phyloP scores from a whole-genome alignment of 495 filamentous ascomycete genomes.

The Patellaria atrata region DNA sequence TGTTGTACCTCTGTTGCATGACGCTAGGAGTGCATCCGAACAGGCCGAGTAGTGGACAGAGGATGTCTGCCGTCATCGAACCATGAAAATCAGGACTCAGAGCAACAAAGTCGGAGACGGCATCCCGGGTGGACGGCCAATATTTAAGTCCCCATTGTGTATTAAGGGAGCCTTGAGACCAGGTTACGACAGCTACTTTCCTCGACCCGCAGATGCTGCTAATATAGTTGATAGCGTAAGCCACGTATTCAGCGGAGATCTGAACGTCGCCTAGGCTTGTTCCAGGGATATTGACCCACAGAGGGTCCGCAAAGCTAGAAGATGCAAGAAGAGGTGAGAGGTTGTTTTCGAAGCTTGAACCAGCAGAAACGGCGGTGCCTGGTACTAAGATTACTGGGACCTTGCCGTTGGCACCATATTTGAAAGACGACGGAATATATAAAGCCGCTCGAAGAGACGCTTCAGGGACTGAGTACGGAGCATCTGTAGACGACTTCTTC shows the following conservation, averaged over 20 bases:
- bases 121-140: slow-evolving; percentile 32
- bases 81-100: slow-evolving; percentile 36
- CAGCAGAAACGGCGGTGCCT: slow-evolving; percentile 31
- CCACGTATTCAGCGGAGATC: slow-evolving; percentile 28
- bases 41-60: slow-evolving; percentile 10
- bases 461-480: slow-evolving; percentile 32
- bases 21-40: slow-evolving; percentile 24
- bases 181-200: slow-evolving; percentile 31
- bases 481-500: slow-evolving; percentile 24
- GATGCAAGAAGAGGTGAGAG: slow-evolving; percentile 30
- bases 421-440: slow-evolving; percentile 31
- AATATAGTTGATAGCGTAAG: slow-evolving; percentile 34
- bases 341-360: slow-evolving; percentile 28
- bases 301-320: slow-evolving; percentile 27
- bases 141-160: slow-evolving; percentile 40
- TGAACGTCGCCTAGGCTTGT: slow-evolving; percentile 30
- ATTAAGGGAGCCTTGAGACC: slow-evolving; percentile 36
- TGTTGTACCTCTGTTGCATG: slow-evolving; percentile 32
- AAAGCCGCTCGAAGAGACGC: slow-evolving; percentile 27
- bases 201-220: slow-evolving; percentile 21
- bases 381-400: slow-evolving; percentile 34
- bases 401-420: slow-evolving; percentile 24
- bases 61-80: slow-evolving; percentile 22
- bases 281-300: slow-evolving; percentile 37
- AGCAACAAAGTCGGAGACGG: slow-evolving; percentile 30